These are phyloP conservation scores for Pseudogymnoascus sp. DNA, from an alignment of 2,329 filamentous ascomycete species.

Conservation along the genomic window DNA sequence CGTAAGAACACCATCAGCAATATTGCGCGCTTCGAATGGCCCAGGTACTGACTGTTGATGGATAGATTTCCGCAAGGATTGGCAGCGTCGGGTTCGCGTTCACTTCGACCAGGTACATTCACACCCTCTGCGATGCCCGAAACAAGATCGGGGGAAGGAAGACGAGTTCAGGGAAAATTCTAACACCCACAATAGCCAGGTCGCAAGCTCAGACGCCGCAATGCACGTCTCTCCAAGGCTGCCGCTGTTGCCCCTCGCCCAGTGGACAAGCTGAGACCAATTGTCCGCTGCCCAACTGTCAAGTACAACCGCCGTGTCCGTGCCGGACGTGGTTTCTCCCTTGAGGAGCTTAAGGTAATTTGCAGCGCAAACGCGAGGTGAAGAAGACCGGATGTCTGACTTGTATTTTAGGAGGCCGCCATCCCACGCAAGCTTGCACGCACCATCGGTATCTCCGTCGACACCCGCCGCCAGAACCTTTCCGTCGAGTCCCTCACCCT, in stretches of 20 bases:
- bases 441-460: slow-evolving; percentile 95
- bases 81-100: slow-evolving; percentile 96
- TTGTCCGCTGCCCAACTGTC: slow-evolving; percentile 95
- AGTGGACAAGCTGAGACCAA: slow-evolving; percentile 90
- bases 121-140: slow-evolving; percentile 16
- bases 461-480: slow-evolving; percentile 93
- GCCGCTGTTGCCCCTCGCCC: slow-evolving; percentile 91
- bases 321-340: slow-evolving; percentile 93
- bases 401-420: slow-evolving; percentile 65
- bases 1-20: slow-evolving; percentile 48
- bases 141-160: slow-evolving; percentile 12
- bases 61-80: slow-evolving; percentile 98
- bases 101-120: slow-evolving; percentile 96
- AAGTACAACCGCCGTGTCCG: slow-evolving; percentile 99
- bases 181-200: slow-evolving; percentile 59
- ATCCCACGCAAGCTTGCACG: slow-evolving; percentile 89
- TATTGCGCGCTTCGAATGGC: slow-evolving; percentile 18
- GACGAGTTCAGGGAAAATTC: slow-evolving; percentile 21
- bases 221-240: slow-evolving; percentile 89
- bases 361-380: background rate
- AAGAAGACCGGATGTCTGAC: slow-evolving; percentile 15
- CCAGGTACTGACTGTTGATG: slow-evolving; percentile 24
- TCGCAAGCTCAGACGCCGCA: slow-evolving; percentile 87
- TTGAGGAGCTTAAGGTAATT: slow-evolving; percentile 92
- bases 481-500: slow-evolving; percentile 87